Percentiles rank a stretch among this genome's conserved stretches.
These are phyloP conservation scores for Entelexis sorbosivorans DNA, from an alignment of 1,139 yeast species.

Conservation along the genomic window DNA sequence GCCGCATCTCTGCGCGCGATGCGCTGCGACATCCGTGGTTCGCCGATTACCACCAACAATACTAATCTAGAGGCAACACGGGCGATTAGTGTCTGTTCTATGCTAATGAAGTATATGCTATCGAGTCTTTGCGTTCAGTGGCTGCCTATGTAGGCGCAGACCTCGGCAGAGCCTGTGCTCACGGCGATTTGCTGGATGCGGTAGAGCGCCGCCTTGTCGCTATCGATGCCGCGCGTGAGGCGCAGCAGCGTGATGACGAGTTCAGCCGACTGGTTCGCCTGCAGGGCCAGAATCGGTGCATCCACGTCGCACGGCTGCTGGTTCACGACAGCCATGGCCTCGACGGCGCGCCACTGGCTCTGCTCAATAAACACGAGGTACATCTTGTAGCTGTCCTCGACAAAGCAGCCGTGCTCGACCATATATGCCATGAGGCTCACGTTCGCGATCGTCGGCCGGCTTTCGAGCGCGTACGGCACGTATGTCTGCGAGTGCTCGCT, in stretches of 20 bases:
- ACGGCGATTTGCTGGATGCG: conserved; percentile 9
- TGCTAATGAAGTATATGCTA: not conserved
- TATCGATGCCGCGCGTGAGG: not conserved
- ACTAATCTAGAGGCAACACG: not conserved
- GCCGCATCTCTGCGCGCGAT: conserved; percentile 79
- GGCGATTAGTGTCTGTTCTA: not conserved
- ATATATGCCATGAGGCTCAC: conserved; percentile 14
- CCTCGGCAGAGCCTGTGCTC: conserved; percentile 3
- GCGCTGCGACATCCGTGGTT: conserved; percentile 96
- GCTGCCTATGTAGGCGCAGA: conserved; percentile 6
- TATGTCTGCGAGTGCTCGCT: conserved; percentile 5
- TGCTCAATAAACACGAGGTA: conserved; percentile 8
- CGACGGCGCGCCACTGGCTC: conserved; percentile 8
- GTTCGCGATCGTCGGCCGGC: not conserved
- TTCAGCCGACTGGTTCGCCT: conserved; percentile 11
- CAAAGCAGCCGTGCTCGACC: conserved; percentile 17
- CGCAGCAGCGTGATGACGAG: conserved; percentile 10
- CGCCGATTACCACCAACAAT: conserved; percentile 45
- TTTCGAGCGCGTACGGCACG: conserved; percentile 15
- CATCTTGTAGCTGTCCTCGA: conserved; percentile 14
- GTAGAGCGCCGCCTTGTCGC: conserved; percentile 10
- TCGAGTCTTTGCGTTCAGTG: not conserved
- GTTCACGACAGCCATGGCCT: conserved; percentile 6
- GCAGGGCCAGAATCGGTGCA: conserved; percentile 10
- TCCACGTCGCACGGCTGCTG: conserved; percentile 12